These are phyloP conservation scores for Phytopythium oedochilum DNA, from an alignment of 352 stramenopile species.

Conservation along the genomic window DNA sequence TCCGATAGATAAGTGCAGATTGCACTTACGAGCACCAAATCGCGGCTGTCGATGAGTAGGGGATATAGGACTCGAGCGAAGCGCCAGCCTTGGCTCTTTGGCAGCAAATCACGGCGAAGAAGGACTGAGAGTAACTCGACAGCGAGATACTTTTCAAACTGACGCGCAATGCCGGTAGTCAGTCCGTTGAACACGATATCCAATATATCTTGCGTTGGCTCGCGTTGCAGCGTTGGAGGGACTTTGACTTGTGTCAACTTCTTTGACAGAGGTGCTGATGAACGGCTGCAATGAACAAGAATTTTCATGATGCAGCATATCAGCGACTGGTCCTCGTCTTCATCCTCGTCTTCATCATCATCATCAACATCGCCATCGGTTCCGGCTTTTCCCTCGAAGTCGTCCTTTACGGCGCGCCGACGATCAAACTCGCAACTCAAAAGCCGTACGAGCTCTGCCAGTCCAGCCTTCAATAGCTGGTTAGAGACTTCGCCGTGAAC, in stretches of 20 bases:
- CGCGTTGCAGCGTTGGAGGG: constrained; percentile 13
- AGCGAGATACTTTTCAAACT: constrained; percentile 58
- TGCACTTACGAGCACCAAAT: constrained; percentile 45
- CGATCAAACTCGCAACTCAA: constrained; percentile 45
- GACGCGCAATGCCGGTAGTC: constrained; percentile 21
- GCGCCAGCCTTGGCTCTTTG: constrained; percentile 44
- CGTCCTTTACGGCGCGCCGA: too few species aligned
- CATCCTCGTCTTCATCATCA: constrained; percentile 31
- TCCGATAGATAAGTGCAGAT: constrained; percentile 64
- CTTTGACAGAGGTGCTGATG: constrained; percentile 56
- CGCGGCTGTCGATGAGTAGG: constrained; percentile 22
- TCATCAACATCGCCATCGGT: constrained; percentile 20
- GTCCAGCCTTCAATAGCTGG: constrained; percentile 43
- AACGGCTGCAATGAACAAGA: constrained; percentile 53
- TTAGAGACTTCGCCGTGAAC: constrained; percentile 63
- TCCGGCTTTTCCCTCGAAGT: too few species aligned
- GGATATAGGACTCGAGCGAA: constrained; percentile 43
- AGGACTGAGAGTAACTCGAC: constrained; percentile 62
- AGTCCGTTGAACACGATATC: constrained; percentile 30
- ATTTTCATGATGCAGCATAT: constrained; percentile 76
- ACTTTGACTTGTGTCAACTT: constrained; percentile 34
- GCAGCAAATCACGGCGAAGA: constrained; percentile 44
- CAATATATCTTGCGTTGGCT: constrained; percentile 34
- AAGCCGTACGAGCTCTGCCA: constrained; percentile 42
- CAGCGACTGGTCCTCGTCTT: constrained; percentile 63